These are phyloP conservation scores for Alternaria postmessia DNA, from an alignment of 2,329 filamentous ascomycete genomes.

Conservation along the genomic window DNA sequence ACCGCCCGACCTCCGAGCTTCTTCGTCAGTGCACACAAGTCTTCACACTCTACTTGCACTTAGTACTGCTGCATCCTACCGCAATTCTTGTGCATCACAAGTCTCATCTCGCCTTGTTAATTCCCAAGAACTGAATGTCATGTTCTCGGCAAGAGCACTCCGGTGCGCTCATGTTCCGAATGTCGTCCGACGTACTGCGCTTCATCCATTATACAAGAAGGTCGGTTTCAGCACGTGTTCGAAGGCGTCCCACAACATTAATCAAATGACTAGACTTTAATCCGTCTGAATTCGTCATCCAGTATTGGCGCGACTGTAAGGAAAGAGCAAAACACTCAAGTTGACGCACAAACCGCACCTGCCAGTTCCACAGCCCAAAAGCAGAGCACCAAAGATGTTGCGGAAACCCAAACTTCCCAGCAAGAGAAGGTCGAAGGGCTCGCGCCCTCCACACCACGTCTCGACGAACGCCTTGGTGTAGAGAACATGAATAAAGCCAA, in stretches of 20 bases:
- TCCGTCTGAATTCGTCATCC: conserved; percentile 2
- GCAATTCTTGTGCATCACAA: neutral
- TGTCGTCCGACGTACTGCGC: neutral
- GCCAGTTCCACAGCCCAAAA: neutral
- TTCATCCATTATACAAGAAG: neutral
- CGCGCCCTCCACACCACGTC: no score
- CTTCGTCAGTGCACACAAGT: neutral
- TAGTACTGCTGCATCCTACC: neutral
- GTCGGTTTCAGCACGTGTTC: neutral
- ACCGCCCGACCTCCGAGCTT: neutral
- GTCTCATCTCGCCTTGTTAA: neutral
- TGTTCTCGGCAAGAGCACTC: conserved; percentile 9
- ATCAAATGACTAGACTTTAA: neutral
- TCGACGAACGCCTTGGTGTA: neutral
- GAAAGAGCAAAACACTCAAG: neutral
- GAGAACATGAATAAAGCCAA: neutral
- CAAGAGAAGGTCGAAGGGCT: neutral
- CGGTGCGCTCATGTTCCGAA: neutral
- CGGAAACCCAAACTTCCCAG: neutral
- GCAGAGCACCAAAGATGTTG: neutral
- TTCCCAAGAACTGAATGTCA: neutral
- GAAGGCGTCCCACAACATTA: neutral
- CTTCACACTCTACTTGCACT: neutral
- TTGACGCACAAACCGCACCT: neutral
- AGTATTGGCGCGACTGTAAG: neutral